These are phyloP conservation scores for Zymoseptoria pseudotritici DNA, from an alignment of 2,329 filamentous ascomycete genomes.

Conservation along the genomic window DNA sequence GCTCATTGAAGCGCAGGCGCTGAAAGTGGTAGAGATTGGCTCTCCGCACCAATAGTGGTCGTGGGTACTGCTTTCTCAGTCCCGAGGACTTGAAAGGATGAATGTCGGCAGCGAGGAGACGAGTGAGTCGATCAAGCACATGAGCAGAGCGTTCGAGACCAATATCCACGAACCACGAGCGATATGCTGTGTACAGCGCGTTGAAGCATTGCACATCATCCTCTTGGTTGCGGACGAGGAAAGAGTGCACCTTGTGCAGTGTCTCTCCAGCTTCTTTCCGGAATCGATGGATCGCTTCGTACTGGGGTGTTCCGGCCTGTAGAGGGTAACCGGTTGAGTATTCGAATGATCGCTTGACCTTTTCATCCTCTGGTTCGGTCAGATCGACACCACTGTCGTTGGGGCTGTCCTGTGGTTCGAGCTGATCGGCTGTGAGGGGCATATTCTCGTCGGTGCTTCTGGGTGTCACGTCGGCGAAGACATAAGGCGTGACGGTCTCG, in stretches of 20 bases:
- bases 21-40: constrained; percentile 93
- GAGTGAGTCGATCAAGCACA: constrained; percentile 76
- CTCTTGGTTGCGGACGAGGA: constrained; percentile 75
- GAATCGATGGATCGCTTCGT: constrained; percentile 69
- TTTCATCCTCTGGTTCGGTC: constrained; percentile 68
- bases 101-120: constrained; percentile 78
- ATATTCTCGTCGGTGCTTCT: constrained; percentile 30
- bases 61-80: constrained; percentile 82
- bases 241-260: constrained; percentile 75
- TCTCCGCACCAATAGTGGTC: constrained; percentile 82
- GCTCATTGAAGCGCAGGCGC: constrained; percentile 87
- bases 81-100: constrained; percentile 92
- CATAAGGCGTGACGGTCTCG: constrained; percentile 30
- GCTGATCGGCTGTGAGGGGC: constrained; percentile 18
- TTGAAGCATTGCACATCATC: constrained; percentile 96
- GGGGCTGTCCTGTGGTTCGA: constrained; percentile 34
- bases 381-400: constrained; percentile 45
- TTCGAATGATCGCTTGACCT: constrained; percentile 75
- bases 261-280: constrained; percentile 73
- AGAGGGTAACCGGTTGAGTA: constrained; percentile 86
- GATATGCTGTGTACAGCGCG: constrained; percentile 81
- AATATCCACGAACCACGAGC: constrained; percentile 95
- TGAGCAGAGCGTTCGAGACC: constrained; percentile 94
- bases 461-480: constrained; percentile 48
- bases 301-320: constrained; percentile 54